Evolutionary conservation across 371 early-diverging fungal genomes (phyloP), one percentile per base, ranked within the genome.

Genomic region (Mortierella sp.): DNA sequence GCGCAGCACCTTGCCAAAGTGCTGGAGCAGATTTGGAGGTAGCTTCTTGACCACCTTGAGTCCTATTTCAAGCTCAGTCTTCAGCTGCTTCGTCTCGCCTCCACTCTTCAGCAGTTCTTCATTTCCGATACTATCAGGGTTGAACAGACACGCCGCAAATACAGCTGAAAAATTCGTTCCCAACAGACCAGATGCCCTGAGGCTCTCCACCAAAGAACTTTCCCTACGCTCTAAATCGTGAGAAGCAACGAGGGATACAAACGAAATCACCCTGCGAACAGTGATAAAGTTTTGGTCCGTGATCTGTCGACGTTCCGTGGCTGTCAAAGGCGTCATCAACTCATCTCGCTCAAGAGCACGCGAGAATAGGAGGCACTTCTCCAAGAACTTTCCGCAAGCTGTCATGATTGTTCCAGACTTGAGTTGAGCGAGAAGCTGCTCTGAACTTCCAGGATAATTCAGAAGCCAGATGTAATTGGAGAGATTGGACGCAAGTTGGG

Each of bases 381-480:
- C 82, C 31, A 84, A 31, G 50, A 88, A 88, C 70, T 84, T 80
- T 31, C 74, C 71, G 2, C 77, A 72, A 0, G 74, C 42, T 13
- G 57, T 10, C 14, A 80, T 42, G 2, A 88, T 54, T 3, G 74
- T 50, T 14, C 75, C 28, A 7, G 26, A 70, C 70, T 38, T 73
- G 34, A 78, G 70, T 7, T 84, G 72, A 3, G 74, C n/a, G 13
- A 76, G 24, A 19, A 78, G 52, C 24, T 38, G 44, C 0, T 83
- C 84, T 9, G 82, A 38, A 72, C 72, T 70, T 31, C 84, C 87
- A 16, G 73, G 52, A 19, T 87, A 82, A 4, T 75, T 74, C 45
- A 86, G 60, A 26, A 89, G 65, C 89, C 89, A 88, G 0, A 81
- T 79, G 63, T 79, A 89, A 78, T 88, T 89, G 10, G 81, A 73